Base-by-base conservation (phyloP, 139 green algal genomes). In the Coelastrella sp. region DNA sequence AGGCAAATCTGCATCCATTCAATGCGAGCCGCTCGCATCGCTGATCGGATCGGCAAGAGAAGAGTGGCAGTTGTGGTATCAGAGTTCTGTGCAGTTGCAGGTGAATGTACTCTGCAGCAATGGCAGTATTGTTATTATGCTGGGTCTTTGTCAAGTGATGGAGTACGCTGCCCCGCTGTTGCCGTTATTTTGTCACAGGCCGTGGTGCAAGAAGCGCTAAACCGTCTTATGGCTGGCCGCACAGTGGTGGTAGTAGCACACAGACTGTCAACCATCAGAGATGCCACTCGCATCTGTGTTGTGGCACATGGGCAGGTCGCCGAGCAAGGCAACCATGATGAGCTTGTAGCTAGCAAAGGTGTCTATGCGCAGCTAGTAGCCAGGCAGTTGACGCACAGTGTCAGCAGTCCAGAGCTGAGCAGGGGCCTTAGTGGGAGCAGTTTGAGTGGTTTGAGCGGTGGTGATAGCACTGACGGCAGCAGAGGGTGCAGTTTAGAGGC, bases 181-280 rank as follows among this genome's bases (percentile, higher is more conserved):
- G 74, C 25, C 58, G 70, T 17, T 80, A 4, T 80, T 19, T 24
- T 58, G 24, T 24, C 58, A 72, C 89, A 96, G 94, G 91, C 92
- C 17, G 88, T 98, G 22, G 96, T 99, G 75, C 96, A 99, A 92
- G 96, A 98, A 87, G 97, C 97, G 4, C 92, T 99, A 81, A 96
- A 99, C 85, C 90, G 95, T 0, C 91, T 98, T 0, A 97, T 99
- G 97, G 75, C 87, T 7, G 94, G 93, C 27, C 61, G 96, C 75
- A 99, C 97, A 1, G 95, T 97, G 11, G 87, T 99, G 6, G 96
- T 99, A 14, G 98, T 99, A 57, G 97, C 97, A 5, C 97, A 99
- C 93, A 89, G 97, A 17, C 93, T 99, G 78, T 97, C 92, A 70
- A 99, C 97, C 7, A 95, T 99, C 66, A 94, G 97, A 87, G 85